Evolutionary conservation across 768 basidiomycete species (phyloP), one percentile per base, ranked within the genome.

Genomic region (Pholiota conissans): DNA sequence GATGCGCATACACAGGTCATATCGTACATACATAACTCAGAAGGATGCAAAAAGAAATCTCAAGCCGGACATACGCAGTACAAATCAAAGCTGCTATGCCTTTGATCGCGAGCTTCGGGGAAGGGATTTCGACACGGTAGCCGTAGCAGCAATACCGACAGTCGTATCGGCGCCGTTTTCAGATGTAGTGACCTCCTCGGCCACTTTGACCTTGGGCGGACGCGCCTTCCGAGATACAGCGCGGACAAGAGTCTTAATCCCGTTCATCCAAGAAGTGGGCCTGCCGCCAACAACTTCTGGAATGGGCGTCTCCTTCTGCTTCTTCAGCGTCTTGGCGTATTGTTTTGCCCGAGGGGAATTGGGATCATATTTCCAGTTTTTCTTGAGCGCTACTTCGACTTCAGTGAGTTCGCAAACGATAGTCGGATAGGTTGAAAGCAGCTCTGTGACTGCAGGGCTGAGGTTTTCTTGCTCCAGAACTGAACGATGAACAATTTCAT

Each of bases 401-500:
- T 80, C 79, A 20, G 76, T 66, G 0, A 89, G 73, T 5, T 64
- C 61, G 29, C 59, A 65, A 14, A 89, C 60, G 3, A 88, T 61
- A 5, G 69, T 66, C 2, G 82, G 81, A 56, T 82, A 67, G n/a
- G 71, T 66, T 39, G 68, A 63, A 20, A 88, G 49, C 13, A 65
- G 68, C 14, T 67, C 61, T 14, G 58, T 62, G 28, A 86, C 61
- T 16, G 69, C 63, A 4, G 75, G 69, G 49, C 68, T 62, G 6
- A 78, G 59, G 14, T 64, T 57, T 3, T 59, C 63, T 61, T 85
- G 87, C 32, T 77, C 67, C 34, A 83, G 63, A 1, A 84, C 85
- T 13, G 87, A 89, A 3, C 80, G 71, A 60, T 89, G 87, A 34
- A 89, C 80, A 0, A 67, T 76, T 71, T 90, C 87, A 48, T 83